Conservation (phyloP, 2,329 filamentous ascomycete species). For the Leptographium radiaticola region DNA sequence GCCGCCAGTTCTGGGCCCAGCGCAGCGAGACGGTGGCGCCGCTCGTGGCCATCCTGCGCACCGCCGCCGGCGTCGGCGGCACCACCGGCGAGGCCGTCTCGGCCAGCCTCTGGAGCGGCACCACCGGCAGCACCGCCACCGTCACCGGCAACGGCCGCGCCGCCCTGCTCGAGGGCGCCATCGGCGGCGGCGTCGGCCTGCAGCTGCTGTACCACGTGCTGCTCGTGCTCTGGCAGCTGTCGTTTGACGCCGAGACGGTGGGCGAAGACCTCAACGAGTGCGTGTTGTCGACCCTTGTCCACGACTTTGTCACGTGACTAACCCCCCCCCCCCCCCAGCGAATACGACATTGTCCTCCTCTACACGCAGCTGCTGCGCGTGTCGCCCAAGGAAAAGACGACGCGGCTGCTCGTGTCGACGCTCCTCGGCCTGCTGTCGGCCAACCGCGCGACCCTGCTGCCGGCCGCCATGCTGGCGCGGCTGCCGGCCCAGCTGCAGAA, state of each 20-base stretch:
- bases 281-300: slow-evolving; percentile 18
- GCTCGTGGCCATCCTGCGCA: slow-evolving; percentile 67
- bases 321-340: slow-evolving; percentile 36
- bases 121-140: slow-evolving; percentile 20
- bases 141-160: slow-evolving; percentile 15
- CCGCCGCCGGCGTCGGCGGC: slow-evolving; percentile 57
- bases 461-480: slow-evolving; percentile 73
- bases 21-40: slow-evolving; percentile 73
- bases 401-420: slow-evolving; percentile 77
- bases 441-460: slow-evolving; percentile 62
- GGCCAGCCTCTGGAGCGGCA: slow-evolving; percentile 49
- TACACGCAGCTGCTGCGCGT: slow-evolving; percentile 86
- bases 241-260: slow-evolving; percentile 71
- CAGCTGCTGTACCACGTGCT: slow-evolving; percentile 92
- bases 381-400: slow-evolving; percentile 97
- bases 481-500: slow-evolving; percentile 58
- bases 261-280: slow-evolving; percentile 75
- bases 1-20: slow-evolving; percentile 84
- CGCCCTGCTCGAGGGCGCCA: slow-evolving; percentile 35
- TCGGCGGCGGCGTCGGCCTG: slow-evolving; percentile 75
- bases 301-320: not conserved
- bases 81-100: slow-evolving; percentile 37
- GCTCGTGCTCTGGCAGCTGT: slow-evolving; percentile 90
- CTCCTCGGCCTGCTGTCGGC: slow-evolving; percentile 69
- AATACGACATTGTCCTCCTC: slow-evolving; percentile 82